Evolutionary conservation across 2,329 filamentous ascomycete species (phyloP).

Genomic region (Graphiopsis chlorocephala): DNA sequence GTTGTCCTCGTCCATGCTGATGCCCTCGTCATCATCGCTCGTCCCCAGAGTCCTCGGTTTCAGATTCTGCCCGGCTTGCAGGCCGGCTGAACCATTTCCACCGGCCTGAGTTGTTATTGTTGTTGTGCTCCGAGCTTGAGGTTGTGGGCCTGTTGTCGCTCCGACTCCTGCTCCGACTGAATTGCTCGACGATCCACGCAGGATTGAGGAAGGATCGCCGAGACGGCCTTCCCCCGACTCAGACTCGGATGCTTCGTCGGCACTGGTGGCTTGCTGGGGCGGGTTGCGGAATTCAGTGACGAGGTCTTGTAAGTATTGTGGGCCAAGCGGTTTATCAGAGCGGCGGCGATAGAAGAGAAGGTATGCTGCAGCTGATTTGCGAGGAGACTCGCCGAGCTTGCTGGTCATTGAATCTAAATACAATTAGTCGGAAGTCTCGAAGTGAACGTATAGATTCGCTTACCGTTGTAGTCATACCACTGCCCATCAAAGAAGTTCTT

Average conservation of each 20-base stretch:
- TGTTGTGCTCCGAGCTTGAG: conserved; percentile 5
- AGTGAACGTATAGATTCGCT: neutral
- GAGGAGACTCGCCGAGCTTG: conserved; percentile 23
- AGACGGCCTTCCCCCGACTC: conserved; percentile 78
- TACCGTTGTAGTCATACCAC: conserved; percentile 95
- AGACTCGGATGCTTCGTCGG: conserved; percentile 43
- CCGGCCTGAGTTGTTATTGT: neutral
- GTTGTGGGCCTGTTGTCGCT: conserved; percentile 23
- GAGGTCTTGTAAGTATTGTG: conserved; percentile 69
- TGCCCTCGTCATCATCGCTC: conserved; percentile 17
- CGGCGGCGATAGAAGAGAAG: conserved; percentile 93
- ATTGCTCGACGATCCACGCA: conserved; percentile 87
- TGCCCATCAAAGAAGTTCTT: conserved; percentile 85
- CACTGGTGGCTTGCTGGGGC: conserved; percentile 39
- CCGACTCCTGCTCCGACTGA: conserved; percentile 67
- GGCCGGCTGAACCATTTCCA: conserved; percentile 15
- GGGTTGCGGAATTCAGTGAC: conserved; percentile 61
- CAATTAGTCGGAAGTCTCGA: conserved; percentile 41
- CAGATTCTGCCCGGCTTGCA: conserved; percentile 12
- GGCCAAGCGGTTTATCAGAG: conserved; percentile 73
- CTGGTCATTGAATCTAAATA: conserved; percentile 59
- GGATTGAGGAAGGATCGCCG: conserved; percentile 75
- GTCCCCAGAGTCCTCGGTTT: conserved; percentile 15
- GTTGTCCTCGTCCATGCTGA: conserved; percentile 9
- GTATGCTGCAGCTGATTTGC: conserved; percentile 70